Evolutionary conservation across 371 early-diverging fungal species (phyloP), one percentile per base, ranked within the genome.

Genomic region (Mortierella sp.): DNA sequence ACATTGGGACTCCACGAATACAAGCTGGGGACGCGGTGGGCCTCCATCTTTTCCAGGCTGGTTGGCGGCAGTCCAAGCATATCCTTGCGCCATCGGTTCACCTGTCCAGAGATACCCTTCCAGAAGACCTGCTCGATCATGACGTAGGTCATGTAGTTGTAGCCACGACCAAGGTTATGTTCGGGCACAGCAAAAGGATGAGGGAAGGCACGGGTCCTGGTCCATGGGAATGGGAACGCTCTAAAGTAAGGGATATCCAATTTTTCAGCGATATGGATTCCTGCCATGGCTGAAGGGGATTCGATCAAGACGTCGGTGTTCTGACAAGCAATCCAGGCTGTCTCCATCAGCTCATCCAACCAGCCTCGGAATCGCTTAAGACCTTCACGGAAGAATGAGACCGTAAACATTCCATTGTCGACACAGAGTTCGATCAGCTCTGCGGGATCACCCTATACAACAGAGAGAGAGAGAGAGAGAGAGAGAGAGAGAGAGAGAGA

Each of bases 191-290:
- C 93, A 70, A 94, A 92, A 1, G 95, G 94, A 68, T 95, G 95
- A 19, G 95, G 94, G 71, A 91, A 95, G 1, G 86, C 84, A 5
- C 90, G 76, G 9, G 94, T 95, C n/a, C 92, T 81, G 43, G 93
- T 92, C 95, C 94, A 93, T 6, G 93, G 93, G 91, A 94, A 92
- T 7, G 94, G 87, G 70, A 95, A 92, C 7, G 92, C 87, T 37
- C 90, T 68, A 72, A 92, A 93, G 62, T 89, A 93, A 2, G 94
- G 93, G 9, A 95, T 87, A 18, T 83, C 84, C 28, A 93, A 81
- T 65, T 84, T 86, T 72, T 95, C 94, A 1, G 94, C 94, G 80
- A 93, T 89, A 73, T 95, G 94, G 44, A 92, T 79, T 15, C 95
- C 95, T 37, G 90, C 84, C 90, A 95, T 90, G 4, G 94, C 91